Percentiles rank a stretch among this genome's conserved stretches.
Conservation (phyloP, 2,329 filamentous ascomycete species). For the Colletotrichum nymphaeae region DNA sequence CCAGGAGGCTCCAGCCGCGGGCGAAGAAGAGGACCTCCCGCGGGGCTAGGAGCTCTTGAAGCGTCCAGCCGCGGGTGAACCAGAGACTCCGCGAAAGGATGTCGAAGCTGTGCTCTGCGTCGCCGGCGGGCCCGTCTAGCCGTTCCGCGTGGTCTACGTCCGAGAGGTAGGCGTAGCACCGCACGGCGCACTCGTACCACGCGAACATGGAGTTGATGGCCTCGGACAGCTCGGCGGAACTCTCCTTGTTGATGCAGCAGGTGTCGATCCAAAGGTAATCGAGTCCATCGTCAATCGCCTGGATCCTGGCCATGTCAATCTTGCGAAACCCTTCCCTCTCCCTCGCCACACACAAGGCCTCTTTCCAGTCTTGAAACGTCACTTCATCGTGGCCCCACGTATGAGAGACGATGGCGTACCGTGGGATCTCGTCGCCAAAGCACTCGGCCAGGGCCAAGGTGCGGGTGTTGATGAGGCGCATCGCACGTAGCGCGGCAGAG, state of each 20-base stretch:
- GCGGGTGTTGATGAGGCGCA: conserved; percentile 44
- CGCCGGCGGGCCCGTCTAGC: neutral
- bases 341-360: neutral
- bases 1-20: conserved; percentile 20
- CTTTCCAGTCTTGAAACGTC: conserved; percentile 35
- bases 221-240: conserved; percentile 31
- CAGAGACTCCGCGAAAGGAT: conserved; percentile 27
- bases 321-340: conserved; percentile 24
- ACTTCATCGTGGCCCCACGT: conserved; percentile 39
- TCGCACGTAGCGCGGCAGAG: conserved; percentile 12
- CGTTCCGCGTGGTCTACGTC: conserved; percentile 13
- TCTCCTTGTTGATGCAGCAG: conserved; percentile 37
- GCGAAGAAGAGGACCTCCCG: conserved; percentile 33
- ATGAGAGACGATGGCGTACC: conserved; percentile 42
- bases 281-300: conserved; percentile 20
- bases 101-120: neutral
- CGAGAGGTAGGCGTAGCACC: conserved; percentile 34
- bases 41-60: conserved; percentile 37
- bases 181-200: conserved; percentile 31
- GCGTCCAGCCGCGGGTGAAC: conserved; percentile 38
- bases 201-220: conserved; percentile 34
- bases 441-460: conserved; percentile 40
- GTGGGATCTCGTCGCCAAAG: conserved; percentile 36
- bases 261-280: conserved; percentile 36
- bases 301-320: conserved; percentile 20